A percentile compares a stretch with the other conserved stretches of the same genome.
These are phyloP conservation scores for Boeremia exigua DNA, from an alignment of 2,329 filamentous ascomycete genomes.

Conservation along the genomic window DNA sequence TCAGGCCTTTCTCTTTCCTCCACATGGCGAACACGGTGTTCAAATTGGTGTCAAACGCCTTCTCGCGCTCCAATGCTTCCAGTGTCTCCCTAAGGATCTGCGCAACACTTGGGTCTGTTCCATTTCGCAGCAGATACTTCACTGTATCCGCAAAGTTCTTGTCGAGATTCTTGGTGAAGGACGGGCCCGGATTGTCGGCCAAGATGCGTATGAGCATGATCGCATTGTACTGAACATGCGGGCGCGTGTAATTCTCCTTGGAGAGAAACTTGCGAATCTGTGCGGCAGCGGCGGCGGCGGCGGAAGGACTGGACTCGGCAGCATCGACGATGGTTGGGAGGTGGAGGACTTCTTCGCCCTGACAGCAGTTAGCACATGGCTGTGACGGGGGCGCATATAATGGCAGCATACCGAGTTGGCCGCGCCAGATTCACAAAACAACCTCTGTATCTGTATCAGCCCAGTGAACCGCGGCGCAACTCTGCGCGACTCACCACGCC, in stretches of 20 bases:
- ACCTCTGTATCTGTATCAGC: slow-evolving; percentile 60
- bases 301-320: slow-evolving; percentile 87
- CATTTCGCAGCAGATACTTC: slow-evolving; percentile 75
- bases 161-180: slow-evolving; percentile 91
- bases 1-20: slow-evolving; percentile 74
- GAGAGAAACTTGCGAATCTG: slow-evolving; percentile 83
- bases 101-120: slow-evolving; percentile 76
- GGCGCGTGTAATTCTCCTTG: slow-evolving; percentile 68
- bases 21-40: slow-evolving; percentile 80
- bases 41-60: slow-evolving; percentile 76
- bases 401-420: slow-evolving; percentile 52
- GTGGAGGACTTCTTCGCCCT: slow-evolving; percentile 90
- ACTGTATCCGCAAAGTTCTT: slow-evolving; percentile 78
- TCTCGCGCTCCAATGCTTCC: slow-evolving; percentile 75
- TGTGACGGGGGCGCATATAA: neutral
- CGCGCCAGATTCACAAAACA: slow-evolving; percentile 79
- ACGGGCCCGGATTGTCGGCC: slow-evolving; percentile 85
- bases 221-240: slow-evolving; percentile 89
- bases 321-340: slow-evolving; percentile 93
- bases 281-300: slow-evolving; percentile 80
- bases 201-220: slow-evolving; percentile 95
- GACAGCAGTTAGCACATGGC: slow-evolving; percentile 21
- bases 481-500: slow-evolving; percentile 65
- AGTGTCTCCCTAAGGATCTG: slow-evolving; percentile 89
- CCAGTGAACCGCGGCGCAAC: slow-evolving; percentile 5